phyloP scores from a whole-genome alignment of 805 yeast species.

The Ogataea paradorogensis region DNA sequence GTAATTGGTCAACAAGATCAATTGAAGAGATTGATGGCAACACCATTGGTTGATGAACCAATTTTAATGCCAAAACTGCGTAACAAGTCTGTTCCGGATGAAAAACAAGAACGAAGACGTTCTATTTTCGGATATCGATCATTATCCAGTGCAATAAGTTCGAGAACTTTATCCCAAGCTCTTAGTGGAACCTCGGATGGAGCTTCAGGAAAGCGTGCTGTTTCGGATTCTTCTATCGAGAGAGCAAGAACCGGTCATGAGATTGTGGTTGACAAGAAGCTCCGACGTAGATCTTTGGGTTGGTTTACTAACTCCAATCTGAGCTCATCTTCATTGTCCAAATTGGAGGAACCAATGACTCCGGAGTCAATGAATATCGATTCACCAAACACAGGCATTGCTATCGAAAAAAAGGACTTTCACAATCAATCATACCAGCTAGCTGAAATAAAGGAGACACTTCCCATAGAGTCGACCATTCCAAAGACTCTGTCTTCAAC shows the following conservation, averaged over 20 bases:
- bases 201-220: constrained; percentile 10
- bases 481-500: constrained; percentile 6
- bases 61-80: constrained; percentile 15
- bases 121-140: constrained; percentile 30
- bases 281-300: constrained; percentile 22
- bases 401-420: background rate
- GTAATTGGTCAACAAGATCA: constrained; percentile 5
- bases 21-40: constrained; percentile 14
- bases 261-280: constrained; percentile 6
- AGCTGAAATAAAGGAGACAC: constrained; percentile 2
- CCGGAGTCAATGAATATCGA: background rate
- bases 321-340: background rate
- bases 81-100: constrained; percentile 14
- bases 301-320: constrained; percentile 15
- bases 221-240: constrained; percentile 12
- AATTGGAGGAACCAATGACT: too few species aligned
- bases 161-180: constrained; percentile 17
- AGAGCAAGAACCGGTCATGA: background rate
- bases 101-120: constrained; percentile 23
- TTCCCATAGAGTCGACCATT: constrained; percentile 3
- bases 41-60: constrained; percentile 20
- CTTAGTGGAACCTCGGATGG: constrained; percentile 7
- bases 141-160: constrained; percentile 23
- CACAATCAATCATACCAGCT: constrained; percentile 3
- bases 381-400: background rate